Evolutionary conservation across 1,284 basidiomycete genomes (phyloP).

Genomic region (Entoloma clypeatum): DNA sequence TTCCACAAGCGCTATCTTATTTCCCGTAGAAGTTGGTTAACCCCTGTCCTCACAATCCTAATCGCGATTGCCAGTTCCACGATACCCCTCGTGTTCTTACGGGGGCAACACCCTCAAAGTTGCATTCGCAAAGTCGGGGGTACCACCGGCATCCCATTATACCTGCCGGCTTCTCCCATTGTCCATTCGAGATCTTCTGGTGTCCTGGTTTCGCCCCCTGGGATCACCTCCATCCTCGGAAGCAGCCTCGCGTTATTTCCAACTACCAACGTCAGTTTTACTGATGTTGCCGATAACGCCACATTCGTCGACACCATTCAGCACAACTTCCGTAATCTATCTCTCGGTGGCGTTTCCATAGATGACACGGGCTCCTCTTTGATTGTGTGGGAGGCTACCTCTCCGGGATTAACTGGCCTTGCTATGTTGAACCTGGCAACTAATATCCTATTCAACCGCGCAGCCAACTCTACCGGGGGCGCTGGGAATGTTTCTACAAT

Average conservation of each 20-base stretch:
- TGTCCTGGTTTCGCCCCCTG: constrained; percentile 45
- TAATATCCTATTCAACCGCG: constrained; percentile 62
- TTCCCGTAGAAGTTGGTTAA: constrained; percentile 63
- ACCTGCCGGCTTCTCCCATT: constrained; percentile 43
- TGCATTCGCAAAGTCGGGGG: constrained; percentile 41
- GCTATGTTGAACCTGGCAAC: constrained; percentile 63
- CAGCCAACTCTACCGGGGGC: constrained; percentile 46
- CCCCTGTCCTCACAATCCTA: constrained; percentile 55
- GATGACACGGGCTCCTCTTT: constrained; percentile 45
- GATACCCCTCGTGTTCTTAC: constrained; percentile 64
- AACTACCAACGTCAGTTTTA: too few species aligned
- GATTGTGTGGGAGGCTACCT: constrained; percentile 65
- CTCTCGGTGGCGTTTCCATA: constrained; percentile 61
- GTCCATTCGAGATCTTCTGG: constrained; percentile 20
- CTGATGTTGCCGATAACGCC: constrained; percentile 41
- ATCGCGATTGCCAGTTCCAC: constrained; percentile 63
- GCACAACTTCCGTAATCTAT: constrained; percentile 45
- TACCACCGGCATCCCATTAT: constrained; percentile 41
- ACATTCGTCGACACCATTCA: constrained; percentile 53
- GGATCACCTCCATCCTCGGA: constrained; percentile 40
- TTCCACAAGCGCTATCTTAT: constrained; percentile 71
- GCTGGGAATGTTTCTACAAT: constrained; percentile 35
- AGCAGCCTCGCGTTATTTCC: too few species aligned
- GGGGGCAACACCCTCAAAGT: constrained; percentile 41
- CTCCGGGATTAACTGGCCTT: constrained; percentile 51